Conservation (phyloP, 148 eudicot genomes). For the Linanthus parryae region DNA sequence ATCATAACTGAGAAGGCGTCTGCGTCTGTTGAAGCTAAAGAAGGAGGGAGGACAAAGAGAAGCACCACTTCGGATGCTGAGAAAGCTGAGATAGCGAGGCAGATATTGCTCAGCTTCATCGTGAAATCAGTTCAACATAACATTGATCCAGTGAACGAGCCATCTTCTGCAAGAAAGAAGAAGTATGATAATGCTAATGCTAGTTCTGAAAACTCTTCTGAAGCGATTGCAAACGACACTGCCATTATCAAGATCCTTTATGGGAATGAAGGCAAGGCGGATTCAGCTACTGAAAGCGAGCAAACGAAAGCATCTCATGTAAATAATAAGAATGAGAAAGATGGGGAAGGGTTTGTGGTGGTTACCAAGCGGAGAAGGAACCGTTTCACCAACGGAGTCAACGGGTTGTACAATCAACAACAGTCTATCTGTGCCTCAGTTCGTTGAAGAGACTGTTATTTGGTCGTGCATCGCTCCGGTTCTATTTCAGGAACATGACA, state of each 20-base stretch:
- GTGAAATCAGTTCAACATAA: conserved; percentile 75
- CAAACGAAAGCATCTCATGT: conserved; percentile 14
- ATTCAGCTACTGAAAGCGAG: conserved; percentile 21
- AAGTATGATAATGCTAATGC: conserved; percentile 30
- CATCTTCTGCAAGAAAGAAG: conserved; percentile 32
- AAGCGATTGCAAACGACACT: conserved; percentile 81
- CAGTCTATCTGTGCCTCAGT: conserved; percentile 81
- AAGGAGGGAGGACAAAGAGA: conserved; percentile 36
- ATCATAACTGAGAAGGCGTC: conserved; percentile 12
- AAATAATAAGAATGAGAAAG: conserved; percentile 39
- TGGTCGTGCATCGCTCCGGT: no score
- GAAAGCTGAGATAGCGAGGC: conserved; percentile 90
- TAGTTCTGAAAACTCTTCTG: no score
- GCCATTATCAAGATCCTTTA: conserved; percentile 64
- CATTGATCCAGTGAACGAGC: conserved; percentile 30
- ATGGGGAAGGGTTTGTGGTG: conserved; percentile 84
- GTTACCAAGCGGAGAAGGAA: conserved; percentile 83
- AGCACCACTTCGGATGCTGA: conserved; percentile 71
- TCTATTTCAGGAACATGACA: no score
- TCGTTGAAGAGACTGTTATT: conserved; percentile 20
- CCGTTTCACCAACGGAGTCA: conserved; percentile 43
- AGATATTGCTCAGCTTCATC: conserved; percentile 87
- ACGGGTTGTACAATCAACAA: conserved; percentile 59
- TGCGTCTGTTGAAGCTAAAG: conserved; percentile 29
- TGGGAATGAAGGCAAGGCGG: conserved; percentile 55